These are phyloP conservation scores for Dictyostelium citrinum DNA, from an alignment of 78 protist genomes.

Conservation along the genomic window DNA sequence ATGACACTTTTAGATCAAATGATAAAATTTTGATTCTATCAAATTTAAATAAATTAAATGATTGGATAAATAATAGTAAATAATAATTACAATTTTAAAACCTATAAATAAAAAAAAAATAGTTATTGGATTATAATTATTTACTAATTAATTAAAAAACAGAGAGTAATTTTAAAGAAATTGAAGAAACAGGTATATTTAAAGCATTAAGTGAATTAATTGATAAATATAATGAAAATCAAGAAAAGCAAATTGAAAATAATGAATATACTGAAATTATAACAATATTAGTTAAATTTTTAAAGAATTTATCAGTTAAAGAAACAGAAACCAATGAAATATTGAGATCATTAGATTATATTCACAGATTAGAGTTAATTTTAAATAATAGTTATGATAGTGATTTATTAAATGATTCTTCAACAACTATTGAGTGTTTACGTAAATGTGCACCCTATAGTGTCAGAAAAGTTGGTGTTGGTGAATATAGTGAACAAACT, in stretches of 20 bases:
- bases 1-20: conserved; percentile 34
- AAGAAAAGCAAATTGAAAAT: neutral
- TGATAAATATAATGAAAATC: neutral
- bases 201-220: conserved; percentile 10
- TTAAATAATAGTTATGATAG: conserved; percentile 35
- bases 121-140: too few species aligned
- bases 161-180: conserved; percentile 17
- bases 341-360: conserved; percentile 47
- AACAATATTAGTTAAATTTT: neutral
- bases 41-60: conserved; percentile 21
- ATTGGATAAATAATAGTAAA: conserved; percentile 57
- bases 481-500: conserved; percentile 6
- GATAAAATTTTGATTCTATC: neutral
- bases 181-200: conserved; percentile 43
- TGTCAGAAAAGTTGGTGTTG: conserved; percentile 31
- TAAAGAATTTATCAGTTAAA: neutral
- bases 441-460: conserved; percentile 36
- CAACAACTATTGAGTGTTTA: conserved; percentile 53
- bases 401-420: conserved; percentile 12
- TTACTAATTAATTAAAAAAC: neutral
- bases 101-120: too few species aligned
- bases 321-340: conserved; percentile 32
- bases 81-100: too few species aligned
- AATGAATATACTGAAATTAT: neutral
- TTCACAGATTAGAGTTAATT: conserved; percentile 13